These are phyloP conservation scores for Populus nigra DNA, from an alignment of 345 rosid genomes.

Conservation along the genomic window DNA sequence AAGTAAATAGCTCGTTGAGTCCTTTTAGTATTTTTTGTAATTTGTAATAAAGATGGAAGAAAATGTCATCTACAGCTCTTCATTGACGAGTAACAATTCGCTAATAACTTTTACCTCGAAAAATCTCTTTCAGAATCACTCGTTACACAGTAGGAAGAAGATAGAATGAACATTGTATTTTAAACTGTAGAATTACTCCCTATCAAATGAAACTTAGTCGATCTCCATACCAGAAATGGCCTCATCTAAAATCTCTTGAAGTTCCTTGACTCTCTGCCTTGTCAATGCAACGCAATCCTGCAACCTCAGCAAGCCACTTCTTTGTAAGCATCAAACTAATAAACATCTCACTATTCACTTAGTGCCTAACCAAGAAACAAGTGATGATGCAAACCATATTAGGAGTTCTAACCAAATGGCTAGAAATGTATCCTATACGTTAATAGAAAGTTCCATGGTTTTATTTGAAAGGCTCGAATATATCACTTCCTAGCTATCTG, in stretches of 20 bases:
- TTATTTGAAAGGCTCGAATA: no score
- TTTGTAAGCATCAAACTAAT: not conserved
- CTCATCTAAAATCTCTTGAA: slow-evolving; percentile 48
- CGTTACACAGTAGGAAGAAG: not conserved
- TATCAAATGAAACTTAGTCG: slow-evolving; percentile 24
- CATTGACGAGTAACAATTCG: not conserved
- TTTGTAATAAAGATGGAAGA: not conserved
- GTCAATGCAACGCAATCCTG: slow-evolving; percentile 66
- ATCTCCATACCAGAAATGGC: slow-evolving; percentile 56
- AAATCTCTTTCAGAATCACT: not conserved
- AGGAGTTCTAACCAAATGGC: not conserved
- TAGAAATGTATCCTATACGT: not conserved
- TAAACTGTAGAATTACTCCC: not conserved
- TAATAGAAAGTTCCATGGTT: not conserved
- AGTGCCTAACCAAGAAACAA: not conserved
- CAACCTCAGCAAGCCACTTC: slow-evolving; percentile 20
- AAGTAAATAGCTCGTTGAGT: no score
- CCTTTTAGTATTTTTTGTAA: no score
- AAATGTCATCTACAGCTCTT: not conserved
- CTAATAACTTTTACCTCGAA: not conserved
- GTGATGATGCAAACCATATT: not conserved
- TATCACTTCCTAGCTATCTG: not conserved
- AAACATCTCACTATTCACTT: not conserved
- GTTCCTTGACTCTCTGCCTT: slow-evolving; percentile 56
- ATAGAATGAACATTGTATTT: not conserved